Conservation (phyloP, 179 eudicot species). For the Corrigiola litoralis region DNA sequence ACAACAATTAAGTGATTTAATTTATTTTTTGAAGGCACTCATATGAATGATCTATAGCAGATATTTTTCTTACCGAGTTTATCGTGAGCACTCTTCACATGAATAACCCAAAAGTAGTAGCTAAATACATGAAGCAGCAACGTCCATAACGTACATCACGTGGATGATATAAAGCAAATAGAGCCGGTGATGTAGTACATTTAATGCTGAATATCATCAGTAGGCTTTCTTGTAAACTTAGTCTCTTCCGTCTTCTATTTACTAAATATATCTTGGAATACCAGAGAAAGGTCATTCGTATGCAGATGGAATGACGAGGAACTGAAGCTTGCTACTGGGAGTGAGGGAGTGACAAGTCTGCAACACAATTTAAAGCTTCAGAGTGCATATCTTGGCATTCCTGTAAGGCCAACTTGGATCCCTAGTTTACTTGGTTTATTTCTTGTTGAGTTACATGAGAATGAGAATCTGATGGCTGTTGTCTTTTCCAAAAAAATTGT, state of each 20-base stretch:
- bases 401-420: conserved; percentile 40
- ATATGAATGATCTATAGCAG: no score
- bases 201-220: no score
- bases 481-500: neutral
- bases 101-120: no score
- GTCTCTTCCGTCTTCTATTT: neutral
- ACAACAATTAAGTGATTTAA: no score
- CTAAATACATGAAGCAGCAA: no score
- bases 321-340: conserved; percentile 65
- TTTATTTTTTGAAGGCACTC: no score
- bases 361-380: conserved; percentile 51
- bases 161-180: neutral
- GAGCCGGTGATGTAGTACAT: no score
- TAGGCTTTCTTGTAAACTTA: neutral
- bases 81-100: no score
- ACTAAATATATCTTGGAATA: conserved; percentile 14
- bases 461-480: neutral
- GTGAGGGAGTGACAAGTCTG: conserved; percentile 34
- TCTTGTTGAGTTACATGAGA: neutral
- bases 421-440: neutral
- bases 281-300: conserved; percentile 22
- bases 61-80: no score
- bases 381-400: conserved; percentile 76
- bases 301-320: conserved; percentile 67
- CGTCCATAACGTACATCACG: no score